A percentile compares a stretch with the other conserved stretches of the same genome.
Conservation (phyloP, 2,329 filamentous ascomycete genomes). For the Alternaria incomplexa region DNA sequence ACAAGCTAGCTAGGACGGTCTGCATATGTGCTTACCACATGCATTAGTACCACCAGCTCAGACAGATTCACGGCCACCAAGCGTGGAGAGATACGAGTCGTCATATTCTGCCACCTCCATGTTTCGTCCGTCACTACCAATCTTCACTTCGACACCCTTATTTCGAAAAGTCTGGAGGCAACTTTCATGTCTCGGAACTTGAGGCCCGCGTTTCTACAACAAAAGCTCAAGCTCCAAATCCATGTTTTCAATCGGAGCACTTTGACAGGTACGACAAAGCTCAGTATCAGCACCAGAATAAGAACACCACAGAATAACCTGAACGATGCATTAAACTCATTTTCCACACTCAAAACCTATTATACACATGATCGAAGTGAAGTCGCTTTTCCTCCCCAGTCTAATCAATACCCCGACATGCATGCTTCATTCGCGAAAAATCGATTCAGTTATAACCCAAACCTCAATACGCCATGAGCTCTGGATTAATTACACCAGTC, state of each 20-base stretch:
- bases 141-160: rapidly evolving
- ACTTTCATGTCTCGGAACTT: background rate
- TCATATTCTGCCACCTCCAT: background rate
- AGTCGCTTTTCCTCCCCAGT: background rate
- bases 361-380: slow-evolving; percentile 12
- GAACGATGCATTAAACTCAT: background rate
- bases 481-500: background rate
- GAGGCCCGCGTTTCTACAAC: background rate
- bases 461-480: background rate
- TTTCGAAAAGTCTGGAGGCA: background rate
- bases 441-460: background rate
- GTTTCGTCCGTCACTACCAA: rapidly evolving
- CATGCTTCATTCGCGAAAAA: background rate
- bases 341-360: slow-evolving; percentile 5
- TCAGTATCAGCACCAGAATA: rapidly evolving
- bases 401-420: background rate
- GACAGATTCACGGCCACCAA: rapidly evolving
- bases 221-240: background rate
- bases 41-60: background rate
- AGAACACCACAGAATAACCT: background rate
- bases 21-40: background rate
- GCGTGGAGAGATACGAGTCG: background rate
- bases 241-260: background rate
- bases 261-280: background rate
- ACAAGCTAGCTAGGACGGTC: background rate